Evolutionary conservation across 768 basidiomycete species (phyloP).

Genomic region (Crucibulum laeve): DNA sequence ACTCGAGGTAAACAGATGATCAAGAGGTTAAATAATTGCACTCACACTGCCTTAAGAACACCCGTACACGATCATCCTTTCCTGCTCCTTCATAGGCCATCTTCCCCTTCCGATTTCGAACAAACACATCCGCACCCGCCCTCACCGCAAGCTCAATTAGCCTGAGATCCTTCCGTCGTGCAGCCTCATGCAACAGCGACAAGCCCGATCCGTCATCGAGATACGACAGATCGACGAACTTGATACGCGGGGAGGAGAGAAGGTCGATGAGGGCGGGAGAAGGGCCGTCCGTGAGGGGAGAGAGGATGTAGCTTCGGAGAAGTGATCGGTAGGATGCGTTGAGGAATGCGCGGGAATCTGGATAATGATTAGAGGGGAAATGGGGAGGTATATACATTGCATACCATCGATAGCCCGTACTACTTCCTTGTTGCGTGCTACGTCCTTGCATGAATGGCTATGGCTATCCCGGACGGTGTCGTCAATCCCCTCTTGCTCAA

Average conservation of each 20-base stretch:
- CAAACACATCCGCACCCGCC: constrained; percentile 87
- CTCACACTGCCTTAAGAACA: constrained; percentile 82
- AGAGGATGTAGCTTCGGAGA: constrained; percentile 69
- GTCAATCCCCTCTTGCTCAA: constrained; percentile 78
- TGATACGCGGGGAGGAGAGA: constrained; percentile 64
- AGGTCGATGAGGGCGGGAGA: constrained; percentile 46
- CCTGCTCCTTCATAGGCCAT: constrained; percentile 63
- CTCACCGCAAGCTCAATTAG: constrained; percentile 82
- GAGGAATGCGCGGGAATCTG: constrained; percentile 75
- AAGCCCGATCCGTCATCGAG: constrained; percentile 76
- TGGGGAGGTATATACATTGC: constrained; percentile 10
- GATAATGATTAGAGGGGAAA: background rate
- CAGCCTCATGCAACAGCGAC: constrained; percentile 85
- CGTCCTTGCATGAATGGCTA: constrained; percentile 67
- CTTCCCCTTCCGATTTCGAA: constrained; percentile 71
- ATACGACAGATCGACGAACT: constrained; percentile 72
- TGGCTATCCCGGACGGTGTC: constrained; percentile 68
- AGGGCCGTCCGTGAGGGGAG: constrained; percentile 36
- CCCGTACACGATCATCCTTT: constrained; percentile 77
- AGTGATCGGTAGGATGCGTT: constrained; percentile 73
- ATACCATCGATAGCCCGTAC: constrained; percentile 65
- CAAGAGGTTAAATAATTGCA: constrained; percentile 7
- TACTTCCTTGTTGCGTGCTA: constrained; percentile 67
- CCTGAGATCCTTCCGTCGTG: constrained; percentile 71
- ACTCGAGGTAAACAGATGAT: background rate